Conservation (phyloP, 2,329 filamentous ascomycete species). For the Diaporthe destruens region DNA sequence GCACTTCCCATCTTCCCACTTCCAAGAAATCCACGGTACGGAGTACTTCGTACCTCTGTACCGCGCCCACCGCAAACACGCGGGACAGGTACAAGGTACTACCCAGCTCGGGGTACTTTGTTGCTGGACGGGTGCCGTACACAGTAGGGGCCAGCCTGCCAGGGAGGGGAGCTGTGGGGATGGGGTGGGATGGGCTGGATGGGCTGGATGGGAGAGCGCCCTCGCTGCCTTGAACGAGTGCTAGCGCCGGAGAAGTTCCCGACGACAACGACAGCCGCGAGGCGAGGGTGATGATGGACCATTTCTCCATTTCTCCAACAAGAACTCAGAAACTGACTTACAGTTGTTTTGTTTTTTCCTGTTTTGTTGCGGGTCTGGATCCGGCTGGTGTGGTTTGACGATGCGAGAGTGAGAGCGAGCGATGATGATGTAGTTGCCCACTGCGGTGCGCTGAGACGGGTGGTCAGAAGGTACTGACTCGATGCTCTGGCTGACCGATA, state of each 20-base stretch:
- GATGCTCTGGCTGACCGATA: slow-evolving; percentile 16
- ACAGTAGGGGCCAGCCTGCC: no score
- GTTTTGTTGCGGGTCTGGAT: no score
- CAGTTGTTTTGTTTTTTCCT: background rate
- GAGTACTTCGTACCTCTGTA: no score
- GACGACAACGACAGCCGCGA: slow-evolving; percentile 32
- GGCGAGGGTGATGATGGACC: slow-evolving; percentile 4
- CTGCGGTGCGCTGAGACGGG: slow-evolving; percentile 12
- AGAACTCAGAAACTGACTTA: slow-evolving; percentile 10
- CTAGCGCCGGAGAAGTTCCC: slow-evolving; percentile 39
- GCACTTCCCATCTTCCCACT: slow-evolving; percentile 17
- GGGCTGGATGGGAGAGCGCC: background rate
- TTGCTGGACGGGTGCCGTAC: background rate
- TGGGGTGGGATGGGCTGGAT: slow-evolving; percentile 22
- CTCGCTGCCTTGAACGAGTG: slow-evolving; percentile 28
- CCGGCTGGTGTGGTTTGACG: background rate
- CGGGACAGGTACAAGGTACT: slow-evolving; percentile 5
- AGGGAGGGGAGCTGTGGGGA: background rate
- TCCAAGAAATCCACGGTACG: slow-evolving; percentile 8
- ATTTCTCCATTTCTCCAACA: background rate
- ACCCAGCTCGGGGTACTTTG: background rate
- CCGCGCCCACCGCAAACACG: background rate
- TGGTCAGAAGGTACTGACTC: slow-evolving; percentile 31
- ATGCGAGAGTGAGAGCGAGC: no score
- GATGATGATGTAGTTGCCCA: slow-evolving; percentile 8